A percentile compares a stretch with the other conserved stretches of the same genome.
phyloP scores from a whole-genome alignment of 2,329 filamentous ascomycete genomes.

The Aspergillus floridensis region DNA sequence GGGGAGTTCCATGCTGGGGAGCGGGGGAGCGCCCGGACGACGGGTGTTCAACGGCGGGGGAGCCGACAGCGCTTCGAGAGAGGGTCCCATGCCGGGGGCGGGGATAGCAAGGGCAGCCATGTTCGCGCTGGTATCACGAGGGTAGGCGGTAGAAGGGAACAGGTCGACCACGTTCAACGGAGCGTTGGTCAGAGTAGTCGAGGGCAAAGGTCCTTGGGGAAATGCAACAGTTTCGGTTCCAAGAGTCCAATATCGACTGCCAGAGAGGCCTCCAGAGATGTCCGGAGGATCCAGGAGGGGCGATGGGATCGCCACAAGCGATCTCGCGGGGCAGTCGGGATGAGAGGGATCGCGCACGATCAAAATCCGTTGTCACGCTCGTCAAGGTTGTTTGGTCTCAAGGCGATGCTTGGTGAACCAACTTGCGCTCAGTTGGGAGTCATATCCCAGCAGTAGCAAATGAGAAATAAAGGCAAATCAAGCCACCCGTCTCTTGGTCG shows the following conservation, averaged over 20 bases:
- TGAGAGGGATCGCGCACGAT: not conserved
- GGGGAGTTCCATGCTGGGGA: conserved; percentile 68
- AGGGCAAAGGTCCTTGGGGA: conserved; percentile 34
- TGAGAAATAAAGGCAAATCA: not conserved
- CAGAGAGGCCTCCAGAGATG: conserved; percentile 46
- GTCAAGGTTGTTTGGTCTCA: not conserved
- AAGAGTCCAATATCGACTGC: conserved; percentile 49
- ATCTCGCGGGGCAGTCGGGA: not conserved
- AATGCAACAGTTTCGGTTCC: conserved; percentile 35
- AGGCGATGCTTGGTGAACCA: not conserved
- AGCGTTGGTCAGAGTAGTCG: conserved; percentile 41
- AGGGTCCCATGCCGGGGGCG: conserved; percentile 61
- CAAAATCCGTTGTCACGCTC: not conserved
- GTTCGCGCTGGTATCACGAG: conserved; percentile 50
- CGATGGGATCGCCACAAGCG: conserved; percentile 36
- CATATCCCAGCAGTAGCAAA: conserved; percentile 3
- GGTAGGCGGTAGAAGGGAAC: conserved; percentile 41
- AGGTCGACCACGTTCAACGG: conserved; percentile 37
- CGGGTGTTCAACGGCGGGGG: conserved; percentile 64
- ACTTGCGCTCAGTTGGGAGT: conserved; percentile 3
- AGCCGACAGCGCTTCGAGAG: conserved; percentile 59
- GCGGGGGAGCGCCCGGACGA: conserved; percentile 65
- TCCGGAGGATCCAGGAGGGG: conserved; percentile 52
- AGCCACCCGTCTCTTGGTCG: not conserved
- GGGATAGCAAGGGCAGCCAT: conserved; percentile 63